Evolutionary conservation across 2,329 filamentous ascomycete species (phyloP).

Genomic region (Claviceps sp.): DNA sequence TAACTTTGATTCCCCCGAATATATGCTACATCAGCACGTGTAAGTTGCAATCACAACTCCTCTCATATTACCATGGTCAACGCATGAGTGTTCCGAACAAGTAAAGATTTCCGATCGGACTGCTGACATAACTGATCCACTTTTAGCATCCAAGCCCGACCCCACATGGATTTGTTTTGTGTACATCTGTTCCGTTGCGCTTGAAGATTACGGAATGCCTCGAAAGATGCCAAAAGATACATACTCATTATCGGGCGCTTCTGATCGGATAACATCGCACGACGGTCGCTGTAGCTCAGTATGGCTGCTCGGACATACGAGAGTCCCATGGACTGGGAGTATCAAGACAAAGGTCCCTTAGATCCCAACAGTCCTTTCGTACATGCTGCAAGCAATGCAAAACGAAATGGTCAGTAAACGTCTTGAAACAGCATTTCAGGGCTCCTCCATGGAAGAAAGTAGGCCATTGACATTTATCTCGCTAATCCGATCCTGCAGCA

Average conservation of each 20-base stretch:
- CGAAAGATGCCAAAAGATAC: background rate
- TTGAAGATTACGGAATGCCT: conserved; percentile 8
- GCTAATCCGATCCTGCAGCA: conserved; percentile 14
- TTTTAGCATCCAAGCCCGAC: conserved; percentile 5
- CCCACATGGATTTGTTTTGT: conserved; percentile 20
- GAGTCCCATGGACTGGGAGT: conserved; percentile 55
- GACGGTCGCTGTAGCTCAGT: conserved; percentile 1
- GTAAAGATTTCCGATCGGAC: no score
- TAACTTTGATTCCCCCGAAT: no score
- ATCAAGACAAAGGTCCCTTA: conserved; percentile 41
- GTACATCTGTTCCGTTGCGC: conserved; percentile 15
- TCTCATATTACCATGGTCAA: background rate
- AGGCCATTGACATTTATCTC: background rate
- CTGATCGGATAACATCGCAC: background rate
- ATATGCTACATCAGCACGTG: no score
- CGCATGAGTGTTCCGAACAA: background rate
- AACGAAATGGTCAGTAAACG: conserved; percentile 28
- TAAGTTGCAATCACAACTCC: background rate
- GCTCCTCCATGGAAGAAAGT: no score
- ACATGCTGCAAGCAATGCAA: conserved; percentile 31
- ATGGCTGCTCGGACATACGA: conserved; percentile 46
- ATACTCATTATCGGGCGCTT: background rate
- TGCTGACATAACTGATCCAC: conserved; percentile 18
- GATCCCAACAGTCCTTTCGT: conserved; percentile 50
- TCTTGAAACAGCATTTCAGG: background rate